Percentiles rank a stretch among this genome's conserved stretches.
Evolutionary conservation across 2,329 filamentous ascomycete species (phyloP).

Genomic region (Talaromyces atroroseus): DNA sequence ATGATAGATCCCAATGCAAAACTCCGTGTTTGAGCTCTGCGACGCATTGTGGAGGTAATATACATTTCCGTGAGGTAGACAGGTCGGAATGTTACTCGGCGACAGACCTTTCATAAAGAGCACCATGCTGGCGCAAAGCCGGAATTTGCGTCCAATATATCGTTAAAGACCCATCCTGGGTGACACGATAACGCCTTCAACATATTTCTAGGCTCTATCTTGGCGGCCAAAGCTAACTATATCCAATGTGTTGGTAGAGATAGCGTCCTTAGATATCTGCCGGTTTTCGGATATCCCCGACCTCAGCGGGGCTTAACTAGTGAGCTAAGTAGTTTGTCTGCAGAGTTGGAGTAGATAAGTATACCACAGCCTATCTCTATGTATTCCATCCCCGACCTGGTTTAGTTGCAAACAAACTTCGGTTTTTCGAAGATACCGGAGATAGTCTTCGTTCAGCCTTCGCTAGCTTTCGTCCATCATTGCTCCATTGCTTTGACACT

Average conservation of each 20-base stretch:
- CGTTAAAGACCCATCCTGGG: too few relatives aligned
- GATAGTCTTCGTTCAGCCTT: too few relatives aligned
- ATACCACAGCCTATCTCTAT: not conserved
- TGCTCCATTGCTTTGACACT: not conserved
- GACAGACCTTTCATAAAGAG: not conserved
- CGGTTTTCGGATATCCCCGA: not conserved
- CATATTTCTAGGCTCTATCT: too few relatives aligned
- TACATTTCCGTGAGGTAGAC: not conserved
- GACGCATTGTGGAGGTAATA: not conserved
- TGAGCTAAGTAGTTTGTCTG: too few relatives aligned
- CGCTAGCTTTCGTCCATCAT: too few relatives aligned
- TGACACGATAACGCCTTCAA: too few relatives aligned
- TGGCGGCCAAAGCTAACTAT: not conserved
- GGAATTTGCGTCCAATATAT: not conserved
- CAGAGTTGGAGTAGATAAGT: too few relatives aligned
- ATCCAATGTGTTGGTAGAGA: not conserved
- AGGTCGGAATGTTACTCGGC: not conserved
- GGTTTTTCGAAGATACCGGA: too few relatives aligned
- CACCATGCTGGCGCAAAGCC: not conserved
- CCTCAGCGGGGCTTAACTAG: not conserved
- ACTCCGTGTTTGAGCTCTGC: not conserved
- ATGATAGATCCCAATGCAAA: not conserved
- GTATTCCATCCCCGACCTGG: too few relatives aligned
- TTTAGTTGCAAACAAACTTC: too few relatives aligned
- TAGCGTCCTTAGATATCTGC: not conserved